These are phyloP conservation scores for Uronychia setigera DNA, from an alignment of 73 alveolate genomes.

Conservation along the genomic window DNA sequence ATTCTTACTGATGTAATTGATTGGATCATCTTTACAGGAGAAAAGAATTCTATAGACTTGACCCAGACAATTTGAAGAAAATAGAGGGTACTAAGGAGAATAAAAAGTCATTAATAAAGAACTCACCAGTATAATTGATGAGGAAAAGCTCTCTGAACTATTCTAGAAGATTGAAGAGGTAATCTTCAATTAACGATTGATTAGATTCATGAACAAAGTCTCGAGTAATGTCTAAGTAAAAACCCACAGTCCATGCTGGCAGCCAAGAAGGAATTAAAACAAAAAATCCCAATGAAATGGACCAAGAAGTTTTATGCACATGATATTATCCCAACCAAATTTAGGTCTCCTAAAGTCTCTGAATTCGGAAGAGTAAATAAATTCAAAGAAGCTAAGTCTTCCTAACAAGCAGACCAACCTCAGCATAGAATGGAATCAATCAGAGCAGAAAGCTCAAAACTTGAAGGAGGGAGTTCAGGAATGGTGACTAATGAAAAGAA, in stretches of 20 bases:
- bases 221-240: not conserved
- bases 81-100: not conserved
- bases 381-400: not conserved
- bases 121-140: not conserved
- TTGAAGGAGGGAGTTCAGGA: constrained; percentile 11
- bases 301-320: constrained; percentile 53
- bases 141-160: not conserved
- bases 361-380: constrained; percentile 65
- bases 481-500: not conserved
- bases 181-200: not conserved
- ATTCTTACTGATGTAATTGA: not conserved
- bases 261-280: constrained; percentile 52
- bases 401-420: not conserved
- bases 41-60: not conserved
- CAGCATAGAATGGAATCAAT: not conserved
- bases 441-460: constrained; percentile 4
- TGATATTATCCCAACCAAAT: constrained; percentile 55
- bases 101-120: not conserved
- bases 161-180: not conserved
- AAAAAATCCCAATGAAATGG: constrained; percentile 70
- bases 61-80: not conserved
- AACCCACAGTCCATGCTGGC: constrained; percentile 36
- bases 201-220: not conserved
- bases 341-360: constrained; percentile 25
- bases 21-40: not conserved